phyloP scores from a whole-genome alignment of 495 filamentous ascomycete species.

The Saxophila tyrrhenica region DNA sequence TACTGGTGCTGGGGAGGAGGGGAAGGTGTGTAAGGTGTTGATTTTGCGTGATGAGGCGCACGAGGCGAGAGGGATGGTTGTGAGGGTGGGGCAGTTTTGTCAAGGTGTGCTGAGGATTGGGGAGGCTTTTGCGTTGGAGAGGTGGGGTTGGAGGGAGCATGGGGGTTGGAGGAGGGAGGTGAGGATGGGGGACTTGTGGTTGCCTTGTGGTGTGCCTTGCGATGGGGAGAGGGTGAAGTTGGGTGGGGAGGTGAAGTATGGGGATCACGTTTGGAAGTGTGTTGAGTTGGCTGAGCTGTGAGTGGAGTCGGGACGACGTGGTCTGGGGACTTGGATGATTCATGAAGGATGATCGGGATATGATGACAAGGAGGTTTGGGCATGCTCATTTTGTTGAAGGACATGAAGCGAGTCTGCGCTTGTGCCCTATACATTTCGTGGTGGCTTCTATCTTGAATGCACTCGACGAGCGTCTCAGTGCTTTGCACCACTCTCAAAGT shows the following conservation, averaged over 20 bases:
- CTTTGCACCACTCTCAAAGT: too few species aligned
- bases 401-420: too few species aligned
- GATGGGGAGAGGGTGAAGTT: background rate
- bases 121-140: constrained; percentile 31
- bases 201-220: constrained; percentile 12
- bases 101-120: constrained; percentile 37
- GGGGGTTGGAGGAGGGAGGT: constrained; percentile 10
- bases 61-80: constrained; percentile 32
- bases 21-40: constrained; percentile 13
- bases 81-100: constrained; percentile 37
- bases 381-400: too few species aligned
- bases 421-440: too few species aligned
- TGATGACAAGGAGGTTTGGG: background rate
- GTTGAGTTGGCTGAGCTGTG: constrained; percentile 10
- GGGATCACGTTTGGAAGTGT: constrained; percentile 12
- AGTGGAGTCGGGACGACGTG: background rate
- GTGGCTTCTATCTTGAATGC: too few species aligned
- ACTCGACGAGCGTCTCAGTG: too few species aligned
- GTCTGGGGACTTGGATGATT: background rate
- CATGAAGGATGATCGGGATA: background rate
- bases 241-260: constrained; percentile 14
- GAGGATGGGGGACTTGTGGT: constrained; percentile 10
- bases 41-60: constrained; percentile 18
- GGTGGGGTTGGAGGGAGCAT: constrained; percentile 29
- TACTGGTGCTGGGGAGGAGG: constrained; percentile 2